These are phyloP conservation scores for Boletus pseudopeckii DNA, from an alignment of 768 basidiomycete genomes.

Conservation along the genomic window DNA sequence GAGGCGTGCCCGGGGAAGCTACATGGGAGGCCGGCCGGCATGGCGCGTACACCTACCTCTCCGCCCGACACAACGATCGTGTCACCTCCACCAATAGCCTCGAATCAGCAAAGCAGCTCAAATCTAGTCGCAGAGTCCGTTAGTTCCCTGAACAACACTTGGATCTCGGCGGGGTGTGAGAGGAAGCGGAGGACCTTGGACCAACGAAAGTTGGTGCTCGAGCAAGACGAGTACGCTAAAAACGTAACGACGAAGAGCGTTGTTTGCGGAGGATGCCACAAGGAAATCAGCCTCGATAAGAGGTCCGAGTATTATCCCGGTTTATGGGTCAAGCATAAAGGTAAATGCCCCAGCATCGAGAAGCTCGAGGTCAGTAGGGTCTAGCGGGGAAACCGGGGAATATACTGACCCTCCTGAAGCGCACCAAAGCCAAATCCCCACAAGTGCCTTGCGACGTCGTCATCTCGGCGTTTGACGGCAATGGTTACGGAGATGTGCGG, in stretches of 20 bases:
- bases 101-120: slow-evolving; percentile 1
- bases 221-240: slow-evolving; percentile 28
- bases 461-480: neutral
- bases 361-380: slow-evolving; percentile 25
- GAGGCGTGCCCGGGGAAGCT: slow-evolving; percentile 24
- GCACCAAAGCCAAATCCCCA: slow-evolving; percentile 1
- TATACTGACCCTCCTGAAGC: slow-evolving; percentile 21
- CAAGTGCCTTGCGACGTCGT: neutral
- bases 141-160: neutral
- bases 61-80: slow-evolving; percentile 9
- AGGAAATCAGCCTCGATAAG: slow-evolving; percentile 34
- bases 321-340: slow-evolving; percentile 32
- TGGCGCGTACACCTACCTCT: slow-evolving; percentile 11
- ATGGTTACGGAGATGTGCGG: neutral
- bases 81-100: slow-evolving; percentile 3
- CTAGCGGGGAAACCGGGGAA: neutral
- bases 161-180: slow-evolving; percentile 20
- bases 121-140: neutral
- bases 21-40: slow-evolving; percentile 9
- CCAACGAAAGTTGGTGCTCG: slow-evolving; percentile 26
- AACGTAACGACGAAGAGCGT: slow-evolving; percentile 28
- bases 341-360: slow-evolving; percentile 26
- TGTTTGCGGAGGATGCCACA: slow-evolving; percentile 28
- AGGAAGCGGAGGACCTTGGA: slow-evolving; percentile 29
- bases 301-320: slow-evolving; percentile 35